Evolutionary conservation across 441 rosid species (phyloP), one percentile per base, ranked within the genome.

Genomic region (Adansonia gregorii): DNA sequence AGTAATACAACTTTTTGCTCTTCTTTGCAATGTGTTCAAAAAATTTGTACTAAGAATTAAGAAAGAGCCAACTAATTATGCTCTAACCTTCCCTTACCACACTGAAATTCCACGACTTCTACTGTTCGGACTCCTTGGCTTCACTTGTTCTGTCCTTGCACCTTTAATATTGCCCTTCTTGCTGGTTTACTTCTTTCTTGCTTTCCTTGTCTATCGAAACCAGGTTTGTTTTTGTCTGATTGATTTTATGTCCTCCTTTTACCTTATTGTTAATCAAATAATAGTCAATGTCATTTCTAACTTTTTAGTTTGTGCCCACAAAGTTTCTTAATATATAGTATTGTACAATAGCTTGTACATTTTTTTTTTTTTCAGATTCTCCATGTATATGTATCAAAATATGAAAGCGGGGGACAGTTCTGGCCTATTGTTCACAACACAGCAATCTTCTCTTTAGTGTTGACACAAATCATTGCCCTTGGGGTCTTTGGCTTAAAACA

Each of bases 401-500:
- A 94, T 64, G 96, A 96, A 85, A 89, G 88, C 27, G 94, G 97
- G 67, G 99, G 99, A 76, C 90, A 72, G 45, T 91, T 87, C 75
- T 96, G 99, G 99, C 98, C 98, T 72, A 71, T 93, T 31, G 89
- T 85, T 69, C 97, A 96, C 85, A 96, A 89, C 82, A 86, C 98
- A 22, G 90, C 93, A 48, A 88, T 96, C 85, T 91, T 93, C 85
- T 92, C 99, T 12, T 81, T 94, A 83, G 90, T 94, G 79, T 82
- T 96, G 83, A 87, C 91, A 0, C 99, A 96, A 85, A 70, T 92
- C 24, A 96, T 91, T 77, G 96, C 98, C 66, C 84, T 96, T 49
- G 97, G 95, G 19, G 93, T 96, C 66, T 96, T 96, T 59, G 97
- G 98, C 69, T 73, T 91, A 73, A 96, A 94, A 80, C 75, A 66